A percentile compares a stretch with the other conserved stretches of the same genome.
Conservation (phyloP, 2,329 filamentous ascomycete genomes). For the Stemphylium lycopersici region DNA sequence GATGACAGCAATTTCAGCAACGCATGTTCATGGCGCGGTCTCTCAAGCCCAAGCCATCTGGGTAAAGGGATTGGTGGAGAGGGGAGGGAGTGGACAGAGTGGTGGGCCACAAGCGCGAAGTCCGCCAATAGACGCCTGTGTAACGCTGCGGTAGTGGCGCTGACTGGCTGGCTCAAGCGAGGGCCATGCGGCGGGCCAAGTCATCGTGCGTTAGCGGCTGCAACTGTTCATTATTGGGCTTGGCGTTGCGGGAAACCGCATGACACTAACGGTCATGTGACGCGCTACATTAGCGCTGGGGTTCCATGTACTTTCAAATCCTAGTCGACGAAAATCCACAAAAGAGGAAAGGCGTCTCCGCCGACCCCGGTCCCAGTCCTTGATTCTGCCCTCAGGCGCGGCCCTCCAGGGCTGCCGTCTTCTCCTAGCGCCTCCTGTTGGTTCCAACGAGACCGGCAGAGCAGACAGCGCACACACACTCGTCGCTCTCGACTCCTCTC, state of each 20-base stretch:
- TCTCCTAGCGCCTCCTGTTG: slow-evolving; percentile 25
- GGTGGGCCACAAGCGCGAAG: slow-evolving; percentile 26
- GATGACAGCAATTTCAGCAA: slow-evolving; percentile 17
- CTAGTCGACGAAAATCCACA: slow-evolving; percentile 13
- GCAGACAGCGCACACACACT: slow-evolving; percentile 9
- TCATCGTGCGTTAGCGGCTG: slow-evolving; percentile 25
- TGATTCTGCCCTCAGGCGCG: slow-evolving; percentile 24
- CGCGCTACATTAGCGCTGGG: slow-evolving; percentile 3
- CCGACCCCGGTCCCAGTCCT: slow-evolving; percentile 27
- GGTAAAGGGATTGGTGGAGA: slow-evolving; percentile 7
- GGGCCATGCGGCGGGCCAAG: slow-evolving; percentile 12
- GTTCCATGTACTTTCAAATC: slow-evolving; percentile 11
- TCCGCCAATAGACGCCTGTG: slow-evolving; percentile 34
- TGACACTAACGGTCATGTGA: slow-evolving; percentile 30
- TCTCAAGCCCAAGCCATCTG: slow-evolving; percentile 11
- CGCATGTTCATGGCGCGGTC: slow-evolving; percentile 27
- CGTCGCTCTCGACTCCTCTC: slow-evolving; percentile 2
- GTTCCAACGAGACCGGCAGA: slow-evolving; percentile 6
- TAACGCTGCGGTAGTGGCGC: slow-evolving; percentile 20
- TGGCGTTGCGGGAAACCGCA: slow-evolving; percentile 23
- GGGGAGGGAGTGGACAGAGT: slow-evolving; percentile 15
- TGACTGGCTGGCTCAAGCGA: slow-evolving; percentile 29
- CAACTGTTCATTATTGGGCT: slow-evolving; percentile 11
- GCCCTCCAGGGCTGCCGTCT: slow-evolving; percentile 18
- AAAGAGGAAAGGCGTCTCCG: slow-evolving; percentile 14